Percentiles rank a stretch among this genome's conserved stretches.
Conservation (phyloP, 2,329 filamentous ascomycete genomes). For the Curvularia hawaiiensis region DNA sequence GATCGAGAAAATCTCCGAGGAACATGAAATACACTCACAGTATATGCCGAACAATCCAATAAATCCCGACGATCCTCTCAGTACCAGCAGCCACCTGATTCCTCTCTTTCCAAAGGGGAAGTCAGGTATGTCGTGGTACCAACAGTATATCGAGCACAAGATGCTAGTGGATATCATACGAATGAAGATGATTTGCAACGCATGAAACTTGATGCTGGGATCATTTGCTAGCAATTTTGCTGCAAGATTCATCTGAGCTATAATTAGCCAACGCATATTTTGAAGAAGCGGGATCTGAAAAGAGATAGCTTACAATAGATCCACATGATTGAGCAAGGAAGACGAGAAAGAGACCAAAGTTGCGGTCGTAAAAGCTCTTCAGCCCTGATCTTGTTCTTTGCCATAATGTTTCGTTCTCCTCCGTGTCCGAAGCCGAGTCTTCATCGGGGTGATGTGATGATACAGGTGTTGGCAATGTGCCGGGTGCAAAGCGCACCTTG, state of each 20-base stretch:
- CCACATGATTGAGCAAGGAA: slow-evolving; percentile 48
- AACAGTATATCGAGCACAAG: slow-evolving; percentile 73
- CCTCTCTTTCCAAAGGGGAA: slow-evolving; percentile 30
- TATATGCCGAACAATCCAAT: slow-evolving; percentile 37
- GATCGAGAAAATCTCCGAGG: too few species aligned
- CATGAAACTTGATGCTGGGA: slow-evolving; percentile 34
- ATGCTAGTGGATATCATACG: slow-evolving; percentile 75
- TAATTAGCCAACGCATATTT: not conserved
- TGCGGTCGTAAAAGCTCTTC: slow-evolving; percentile 27
- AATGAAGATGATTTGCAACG: slow-evolving; percentile 70
- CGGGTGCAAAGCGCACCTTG: not conserved
- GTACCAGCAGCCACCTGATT: slow-evolving; percentile 24
- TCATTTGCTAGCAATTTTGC: slow-evolving; percentile 34
- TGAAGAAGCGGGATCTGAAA: not conserved
- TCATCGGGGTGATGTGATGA: not conserved
- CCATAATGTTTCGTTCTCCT: slow-evolving; percentile 3
- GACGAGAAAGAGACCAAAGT: slow-evolving; percentile 32
- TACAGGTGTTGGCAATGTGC: not conserved
- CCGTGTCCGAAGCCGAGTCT: not conserved
- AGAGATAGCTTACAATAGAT: slow-evolving; percentile 20
- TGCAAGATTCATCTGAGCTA: slow-evolving; percentile 29
- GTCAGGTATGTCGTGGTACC: slow-evolving; percentile 56
- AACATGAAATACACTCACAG: slow-evolving; percentile 21
- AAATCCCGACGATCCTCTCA: slow-evolving; percentile 34
- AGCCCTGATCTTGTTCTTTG: slow-evolving; percentile 8